Base-by-base conservation (phyloP, 148 eudicot genomes). In the Rhododendron molle region DNA sequence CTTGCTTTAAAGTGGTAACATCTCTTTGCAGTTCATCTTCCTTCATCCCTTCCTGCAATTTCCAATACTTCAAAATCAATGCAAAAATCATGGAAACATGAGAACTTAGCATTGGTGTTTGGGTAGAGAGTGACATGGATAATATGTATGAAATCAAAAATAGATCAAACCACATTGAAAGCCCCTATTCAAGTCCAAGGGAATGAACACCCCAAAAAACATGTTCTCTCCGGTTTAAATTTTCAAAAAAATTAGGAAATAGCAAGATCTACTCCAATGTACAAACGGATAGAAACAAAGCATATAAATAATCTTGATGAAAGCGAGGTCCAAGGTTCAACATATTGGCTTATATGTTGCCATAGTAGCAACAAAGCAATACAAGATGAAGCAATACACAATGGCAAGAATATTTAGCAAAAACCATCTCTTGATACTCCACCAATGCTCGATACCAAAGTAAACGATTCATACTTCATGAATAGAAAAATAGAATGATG, bases 21-120 rank as follows among this genome's bases (percentile, higher is more conserved):
- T 90, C 95, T 52, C 86, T 84, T 23, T 32, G 80, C 74, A 77
- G 72, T 14, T 87, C 83, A n/a, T 74, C 47, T 80, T 91, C 92
- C 80, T 89, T 83, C 30, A 85, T 79, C 60, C 36, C 86, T 76
- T 88, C 95, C 98, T 94, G 88, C 86, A 88, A 81, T 78, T 54
- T 54, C 60, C 60, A 40, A 54, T 4, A 54, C 21, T 54, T 54
- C 21, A 1, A 15, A 54, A 54, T 54, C 60, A 54, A 54, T 54
- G 60, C 60, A 54, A 14, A 54, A 54, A 54, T 16, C 60, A 54
- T 54, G 60, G 60, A 16, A 54, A 4, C 5, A 16, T 54, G 60
- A 16, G 20, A 54, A 54, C 60, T 54, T 54, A 54, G 60, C 7
- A 3, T 16, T 54, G 60, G 58, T 10, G 11, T 46, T 46, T 46